Conservation (phyloP, 176 grass and related monocot genomes). For the Bolboschoenus planiculmis region DNA sequence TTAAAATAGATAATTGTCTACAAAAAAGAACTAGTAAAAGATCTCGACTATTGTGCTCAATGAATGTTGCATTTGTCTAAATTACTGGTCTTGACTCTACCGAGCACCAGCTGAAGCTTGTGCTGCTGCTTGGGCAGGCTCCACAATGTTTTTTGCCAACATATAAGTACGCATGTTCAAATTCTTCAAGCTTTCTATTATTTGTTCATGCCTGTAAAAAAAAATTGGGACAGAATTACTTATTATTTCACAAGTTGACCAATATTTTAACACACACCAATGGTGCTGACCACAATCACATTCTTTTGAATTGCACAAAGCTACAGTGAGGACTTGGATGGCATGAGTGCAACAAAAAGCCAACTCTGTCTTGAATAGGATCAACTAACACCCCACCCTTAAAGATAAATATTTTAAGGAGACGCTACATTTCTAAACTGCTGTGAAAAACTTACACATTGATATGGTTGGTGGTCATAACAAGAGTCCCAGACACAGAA, state of each 20-base stretch:
- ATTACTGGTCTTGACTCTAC: constrained; percentile 2
- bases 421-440: not conserved
- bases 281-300: not conserved
- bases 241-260: not conserved
- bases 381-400: not conserved
- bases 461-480: constrained; percentile 58
- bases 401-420: not conserved
- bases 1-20: not conserved
- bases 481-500: constrained; percentile 68
- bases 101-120: constrained; percentile 30
- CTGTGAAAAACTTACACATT: constrained; percentile 66
- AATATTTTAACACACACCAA: not conserved
- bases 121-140: constrained; percentile 68
- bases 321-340: not conserved
- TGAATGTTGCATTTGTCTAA: not conserved
- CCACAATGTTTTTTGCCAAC: constrained; percentile 88
- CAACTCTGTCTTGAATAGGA: not conserved
- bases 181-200: constrained; percentile 80
- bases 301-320: not conserved
- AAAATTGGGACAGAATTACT: not conserved
- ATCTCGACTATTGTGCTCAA: not conserved
- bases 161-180: constrained; percentile 73
- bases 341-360: not conserved
- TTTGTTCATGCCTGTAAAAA: constrained; percentile 69
- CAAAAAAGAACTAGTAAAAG: not conserved